These are phyloP conservation scores for Glutinoglossum americanum DNA, from an alignment of 495 filamentous ascomycete genomes.

Conservation along the genomic window DNA sequence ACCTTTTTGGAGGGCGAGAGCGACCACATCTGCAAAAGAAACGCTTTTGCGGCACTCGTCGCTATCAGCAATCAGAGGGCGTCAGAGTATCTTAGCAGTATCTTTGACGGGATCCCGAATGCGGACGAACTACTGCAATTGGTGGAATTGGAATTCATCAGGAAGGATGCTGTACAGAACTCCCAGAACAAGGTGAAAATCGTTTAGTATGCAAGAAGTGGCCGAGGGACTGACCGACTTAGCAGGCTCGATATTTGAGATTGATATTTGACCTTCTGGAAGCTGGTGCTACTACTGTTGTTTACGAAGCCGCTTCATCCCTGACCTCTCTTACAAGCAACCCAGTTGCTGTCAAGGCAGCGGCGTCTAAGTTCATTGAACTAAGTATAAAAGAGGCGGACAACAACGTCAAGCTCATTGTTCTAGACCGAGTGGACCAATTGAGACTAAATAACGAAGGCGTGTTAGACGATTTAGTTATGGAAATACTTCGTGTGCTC, in stretches of 20 bases:
- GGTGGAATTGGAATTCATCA: slow-evolving; percentile 86
- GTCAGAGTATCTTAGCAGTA: slow-evolving; percentile 67
- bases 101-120: slow-evolving; percentile 85
- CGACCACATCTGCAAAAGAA: slow-evolving; percentile 92
- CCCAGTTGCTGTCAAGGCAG: slow-evolving; percentile 93
- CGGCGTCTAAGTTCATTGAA: slow-evolving; percentile 88
- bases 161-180: slow-evolving; percentile 93
- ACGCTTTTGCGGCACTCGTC: slow-evolving; percentile 81
- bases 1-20: slow-evolving; percentile 80
- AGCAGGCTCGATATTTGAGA: slow-evolving; percentile 65
- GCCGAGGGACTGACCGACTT: not conserved
- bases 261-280: slow-evolving; percentile 95
- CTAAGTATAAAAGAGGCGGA: slow-evolving; percentile 91
- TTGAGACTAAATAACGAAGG: slow-evolving; percentile 82
- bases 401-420: slow-evolving; percentile 98
- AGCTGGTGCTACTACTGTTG: slow-evolving; percentile 77
- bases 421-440: slow-evolving; percentile 83
- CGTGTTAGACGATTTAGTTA: slow-evolving; percentile 83
- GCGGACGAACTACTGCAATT: slow-evolving; percentile 86
- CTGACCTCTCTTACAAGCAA: slow-evolving; percentile 86
- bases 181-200: slow-evolving; percentile 63
- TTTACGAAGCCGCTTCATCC: slow-evolving; percentile 97
- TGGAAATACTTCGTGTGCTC: slow-evolving; percentile 94
- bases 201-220: not conserved
- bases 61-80: slow-evolving; percentile 87